Percentiles rank a stretch among this genome's conserved stretches.
Conservation (phyloP, 2,329 filamentous ascomycete species). For the Microdochium bolleyi region DNA sequence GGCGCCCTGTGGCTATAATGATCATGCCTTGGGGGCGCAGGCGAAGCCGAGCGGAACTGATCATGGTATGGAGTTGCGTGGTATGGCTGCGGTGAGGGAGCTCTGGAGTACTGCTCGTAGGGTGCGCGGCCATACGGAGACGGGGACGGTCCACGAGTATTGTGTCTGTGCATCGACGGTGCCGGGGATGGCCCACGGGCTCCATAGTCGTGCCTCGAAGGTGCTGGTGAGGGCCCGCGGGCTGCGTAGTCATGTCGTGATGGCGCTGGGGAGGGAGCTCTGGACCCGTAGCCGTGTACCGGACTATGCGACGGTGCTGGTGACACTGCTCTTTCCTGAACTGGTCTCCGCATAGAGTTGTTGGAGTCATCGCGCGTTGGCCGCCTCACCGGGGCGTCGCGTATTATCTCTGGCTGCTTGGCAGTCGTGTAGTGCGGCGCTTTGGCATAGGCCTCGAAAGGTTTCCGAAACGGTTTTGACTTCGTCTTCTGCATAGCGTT, state of each 20-base stretch:
- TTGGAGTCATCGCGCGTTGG: slow-evolving; percentile 31
- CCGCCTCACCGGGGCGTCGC: slow-evolving; percentile 24
- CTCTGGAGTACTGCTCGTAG: background rate
- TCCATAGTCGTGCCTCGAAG: slow-evolving; percentile 10
- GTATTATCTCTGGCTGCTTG: slow-evolving; percentile 51
- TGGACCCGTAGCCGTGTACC: slow-evolving; percentile 7
- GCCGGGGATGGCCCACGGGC: slow-evolving; percentile 20
- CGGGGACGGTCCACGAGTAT: slow-evolving; percentile 28
- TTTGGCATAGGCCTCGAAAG: slow-evolving; percentile 60
- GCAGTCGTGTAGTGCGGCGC: slow-evolving; percentile 59
- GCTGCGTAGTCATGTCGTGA: slow-evolving; percentile 10
- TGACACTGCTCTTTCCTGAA: slow-evolving; percentile 5
- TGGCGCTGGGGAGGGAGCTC: slow-evolving; percentile 16
- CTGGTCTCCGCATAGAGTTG: slow-evolving; percentile 23
- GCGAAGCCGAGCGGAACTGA: background rate
- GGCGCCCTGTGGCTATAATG: slow-evolving; percentile 15
- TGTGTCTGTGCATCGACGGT: slow-evolving; percentile 17
- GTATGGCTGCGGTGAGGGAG: background rate
- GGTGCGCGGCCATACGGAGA: background rate
- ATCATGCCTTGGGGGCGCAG: slow-evolving; percentile 13
- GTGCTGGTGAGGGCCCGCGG: slow-evolving; percentile 14
- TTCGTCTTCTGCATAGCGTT: slow-evolving; percentile 50
- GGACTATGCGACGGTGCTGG: slow-evolving; percentile 5
- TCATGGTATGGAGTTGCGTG: background rate
- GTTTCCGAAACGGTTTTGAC: slow-evolving; percentile 56